Base-by-base conservation (phyloP, 1,284 basidiomycete genomes). In the Athelia psychrophila region DNA sequence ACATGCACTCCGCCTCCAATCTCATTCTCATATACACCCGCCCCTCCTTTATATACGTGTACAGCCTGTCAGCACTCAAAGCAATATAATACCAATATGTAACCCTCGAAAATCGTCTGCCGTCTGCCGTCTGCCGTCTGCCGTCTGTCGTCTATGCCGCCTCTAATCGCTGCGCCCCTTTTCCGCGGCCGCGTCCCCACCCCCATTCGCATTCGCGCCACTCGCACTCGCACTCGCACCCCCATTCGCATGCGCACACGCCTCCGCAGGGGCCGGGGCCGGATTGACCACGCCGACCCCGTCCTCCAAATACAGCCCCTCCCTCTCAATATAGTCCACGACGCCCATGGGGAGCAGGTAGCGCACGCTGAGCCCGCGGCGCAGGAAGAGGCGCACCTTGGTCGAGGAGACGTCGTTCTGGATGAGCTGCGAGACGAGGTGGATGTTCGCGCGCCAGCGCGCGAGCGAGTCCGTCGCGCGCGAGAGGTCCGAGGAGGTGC, bases 381-480 rank as follows among this genome's bases (percentile, higher is more conserved):
- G 78, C 33, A 99, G 81, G 72, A 98, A 98, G 36, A 99, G 73
- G 42, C 89, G 84, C 27, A 94, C 93, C 76, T 98, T 98, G 24
- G 95, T 97, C 54, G 90, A 93, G 16, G 93, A 96, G 47, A 99
- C 96, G 67, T 99, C 96, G 69, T 99, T 99, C 71, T 98, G 95
- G 60, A 99, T 98, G 50, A 98, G 83, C 70, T 99, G 96, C 52
- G 92, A 88, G 63, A 97, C 91, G 58, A 98, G 86, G 65, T 94
- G 87, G 58, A 99, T 95, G 68, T 98, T 99, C 64, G 86, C 80
- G 53, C 90, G 78, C 88, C 89, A 92, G 54, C 84, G 81, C 38
- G 87, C 83, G 60, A 91, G 77, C 61, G 72, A 80, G 61, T 91
- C 88, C 35, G 83, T 87, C 16, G 88, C 88, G 62, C 88, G 86